These are phyloP conservation scores for Verticillium nonalfalfae DNA, from an alignment of 2,329 filamentous ascomycete species.

Conservation along the genomic window DNA sequence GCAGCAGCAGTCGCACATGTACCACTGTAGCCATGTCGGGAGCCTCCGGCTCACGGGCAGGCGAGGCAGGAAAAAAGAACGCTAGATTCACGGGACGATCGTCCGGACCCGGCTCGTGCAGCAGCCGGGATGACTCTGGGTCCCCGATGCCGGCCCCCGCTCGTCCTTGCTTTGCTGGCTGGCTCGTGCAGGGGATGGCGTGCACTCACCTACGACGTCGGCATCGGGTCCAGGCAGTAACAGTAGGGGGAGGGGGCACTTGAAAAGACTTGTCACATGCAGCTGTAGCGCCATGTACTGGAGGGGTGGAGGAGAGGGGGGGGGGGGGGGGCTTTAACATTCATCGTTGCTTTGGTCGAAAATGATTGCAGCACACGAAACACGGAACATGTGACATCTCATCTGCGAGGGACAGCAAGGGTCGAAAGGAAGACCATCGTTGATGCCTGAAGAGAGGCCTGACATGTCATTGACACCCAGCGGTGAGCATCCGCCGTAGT, in stretches of 20 bases:
- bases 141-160: background rate
- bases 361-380: background rate
- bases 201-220: background rate
- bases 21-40: too few species aligned
- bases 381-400: background rate
- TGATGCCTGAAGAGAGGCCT: slow-evolving; percentile 7
- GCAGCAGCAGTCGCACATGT: background rate
- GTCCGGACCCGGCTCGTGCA: background rate
- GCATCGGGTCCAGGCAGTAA: background rate
- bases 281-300: background rate
- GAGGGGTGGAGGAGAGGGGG: background rate
- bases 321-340: too few species aligned
- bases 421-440: slow-evolving; percentile 1
- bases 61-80: background rate
- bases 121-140: background rate
- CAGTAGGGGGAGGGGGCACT: too few species aligned
- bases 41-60: too few species aligned
- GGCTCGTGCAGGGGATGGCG: background rate
- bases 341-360: background rate
- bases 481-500: background rate
- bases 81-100: background rate
- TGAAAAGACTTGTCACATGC: background rate
- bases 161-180: background rate
- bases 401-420: background rate
- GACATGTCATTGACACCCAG: background rate